These are phyloP conservation scores for Mycena sp. DNA, from an alignment of 1,284 basidiomycete species.

Conservation along the genomic window DNA sequence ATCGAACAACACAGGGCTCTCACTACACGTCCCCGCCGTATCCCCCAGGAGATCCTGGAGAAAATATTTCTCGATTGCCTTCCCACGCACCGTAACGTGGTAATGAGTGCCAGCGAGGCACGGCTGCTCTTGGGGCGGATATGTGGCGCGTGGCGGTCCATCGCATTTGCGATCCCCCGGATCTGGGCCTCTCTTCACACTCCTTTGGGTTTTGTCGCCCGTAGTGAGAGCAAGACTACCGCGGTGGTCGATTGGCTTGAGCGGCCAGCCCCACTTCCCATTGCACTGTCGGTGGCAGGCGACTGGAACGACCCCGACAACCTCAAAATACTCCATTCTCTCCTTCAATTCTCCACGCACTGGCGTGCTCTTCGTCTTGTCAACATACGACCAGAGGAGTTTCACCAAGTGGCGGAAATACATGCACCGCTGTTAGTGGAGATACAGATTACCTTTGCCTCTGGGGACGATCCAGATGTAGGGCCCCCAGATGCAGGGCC, in stretches of 20 bases:
- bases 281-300: not conserved
- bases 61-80: slow-evolving; percentile 3
- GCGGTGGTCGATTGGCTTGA: not conserved
- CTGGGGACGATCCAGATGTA: too few relatives aligned
- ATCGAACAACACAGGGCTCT: not conserved
- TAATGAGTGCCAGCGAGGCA: not conserved
- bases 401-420: too few relatives aligned
- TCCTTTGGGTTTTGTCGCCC: not conserved
- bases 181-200: not conserved
- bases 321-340: too few relatives aligned
- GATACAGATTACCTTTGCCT: too few relatives aligned
- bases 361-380: too few relatives aligned
- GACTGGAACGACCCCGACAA: too few relatives aligned
- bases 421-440: too few relatives aligned
- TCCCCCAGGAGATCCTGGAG: not conserved
- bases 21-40: not conserved
- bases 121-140: not conserved
- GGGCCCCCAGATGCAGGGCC: too few relatives aligned
- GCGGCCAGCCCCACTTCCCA: not conserved
- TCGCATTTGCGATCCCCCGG: not conserved
- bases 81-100: not conserved
- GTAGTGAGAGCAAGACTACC: not conserved
- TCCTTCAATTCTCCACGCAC: too few relatives aligned
- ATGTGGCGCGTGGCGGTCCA: slow-evolving; percentile 1
- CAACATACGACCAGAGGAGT: too few relatives aligned